Conservation (phyloP, 2,329 filamentous ascomycete genomes). For the Calonectria ilicicola region DNA sequence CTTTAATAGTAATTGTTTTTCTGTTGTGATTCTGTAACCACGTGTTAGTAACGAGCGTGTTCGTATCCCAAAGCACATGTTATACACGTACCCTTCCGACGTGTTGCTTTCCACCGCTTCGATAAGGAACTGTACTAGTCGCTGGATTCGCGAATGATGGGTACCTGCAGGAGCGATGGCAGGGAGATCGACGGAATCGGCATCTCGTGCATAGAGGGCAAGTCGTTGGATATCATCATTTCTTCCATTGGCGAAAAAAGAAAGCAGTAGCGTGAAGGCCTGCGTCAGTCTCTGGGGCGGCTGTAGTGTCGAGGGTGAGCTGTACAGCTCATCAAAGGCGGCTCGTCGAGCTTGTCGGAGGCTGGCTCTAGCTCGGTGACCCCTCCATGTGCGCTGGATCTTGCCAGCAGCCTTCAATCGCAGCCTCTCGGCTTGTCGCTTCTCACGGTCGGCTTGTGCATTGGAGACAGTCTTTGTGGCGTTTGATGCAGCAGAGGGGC, state of each 20-base stretch:
- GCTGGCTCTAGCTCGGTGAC: conserved; percentile 71
- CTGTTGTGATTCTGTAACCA: conserved; percentile 28
- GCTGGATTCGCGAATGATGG: conserved; percentile 46
- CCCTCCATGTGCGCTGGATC: conserved; percentile 88
- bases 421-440: conserved; percentile 84
- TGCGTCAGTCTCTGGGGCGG: conserved; percentile 50
- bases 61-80: background rate
- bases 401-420: conserved; percentile 78
- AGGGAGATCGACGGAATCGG: conserved; percentile 50
- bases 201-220: conserved; percentile 57
- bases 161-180: conserved; percentile 49
- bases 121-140: conserved; percentile 53
- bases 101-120: conserved; percentile 44
- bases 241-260: conserved; percentile 59
- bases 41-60: conserved; percentile 26
- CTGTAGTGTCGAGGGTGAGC: conserved; percentile 47
- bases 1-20: conserved; percentile 49
- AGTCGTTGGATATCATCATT: conserved; percentile 63
- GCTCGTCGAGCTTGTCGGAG: conserved; percentile 69
- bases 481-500: conserved; percentile 67
- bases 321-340: conserved; percentile 73
- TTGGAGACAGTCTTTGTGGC: conserved; percentile 84
- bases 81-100: conserved; percentile 39
- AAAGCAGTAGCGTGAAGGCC: conserved; percentile 62
- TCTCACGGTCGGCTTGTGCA: conserved; percentile 86